Conservation (phyloP, 106 monocot genomes). For the Acorus gramineus region DNA sequence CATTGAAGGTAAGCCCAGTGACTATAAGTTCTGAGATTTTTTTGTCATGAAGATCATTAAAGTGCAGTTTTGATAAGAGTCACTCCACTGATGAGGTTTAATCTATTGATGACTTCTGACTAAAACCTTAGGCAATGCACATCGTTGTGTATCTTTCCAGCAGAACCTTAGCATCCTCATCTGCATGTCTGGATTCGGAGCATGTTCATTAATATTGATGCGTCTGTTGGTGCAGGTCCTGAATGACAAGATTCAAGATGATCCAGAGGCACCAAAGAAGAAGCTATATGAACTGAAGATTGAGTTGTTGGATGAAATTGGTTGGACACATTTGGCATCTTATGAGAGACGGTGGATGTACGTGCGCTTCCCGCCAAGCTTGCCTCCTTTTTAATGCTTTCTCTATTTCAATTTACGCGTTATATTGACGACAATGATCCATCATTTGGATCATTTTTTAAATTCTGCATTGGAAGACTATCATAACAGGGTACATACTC, state of each 20-base stretch:
- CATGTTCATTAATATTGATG: background rate
- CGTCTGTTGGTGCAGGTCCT: conserved; percentile 34
- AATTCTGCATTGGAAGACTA: too few species aligned
- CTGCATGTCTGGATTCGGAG: background rate
- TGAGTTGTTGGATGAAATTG: conserved; percentile 64
- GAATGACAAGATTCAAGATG: conserved; percentile 60
- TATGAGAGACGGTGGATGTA: conserved; percentile 88
- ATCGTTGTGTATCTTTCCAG: background rate
- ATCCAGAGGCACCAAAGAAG: conserved; percentile 42
- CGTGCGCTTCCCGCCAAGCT: conserved; percentile 63
- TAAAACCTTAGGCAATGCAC: background rate
- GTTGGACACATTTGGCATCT: conserved; percentile 59
- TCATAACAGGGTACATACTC: too few species aligned
- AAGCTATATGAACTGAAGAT: conserved; percentile 83
- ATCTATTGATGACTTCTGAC: background rate
- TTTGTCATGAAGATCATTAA: too few species aligned
- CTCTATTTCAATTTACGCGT: too few species aligned
- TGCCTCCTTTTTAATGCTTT: conserved; percentile 20
- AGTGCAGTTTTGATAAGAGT: background rate
- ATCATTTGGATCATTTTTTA: too few species aligned
- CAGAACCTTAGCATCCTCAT: background rate
- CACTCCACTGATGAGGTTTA: background rate
- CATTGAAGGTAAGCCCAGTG: conserved; percentile 55
- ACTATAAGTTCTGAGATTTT: background rate
- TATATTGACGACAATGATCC: too few species aligned